These are phyloP conservation scores for Chytriomyces hyalinus DNA, from an alignment of 192 early-diverging fungal genomes.

Conservation along the genomic window DNA sequence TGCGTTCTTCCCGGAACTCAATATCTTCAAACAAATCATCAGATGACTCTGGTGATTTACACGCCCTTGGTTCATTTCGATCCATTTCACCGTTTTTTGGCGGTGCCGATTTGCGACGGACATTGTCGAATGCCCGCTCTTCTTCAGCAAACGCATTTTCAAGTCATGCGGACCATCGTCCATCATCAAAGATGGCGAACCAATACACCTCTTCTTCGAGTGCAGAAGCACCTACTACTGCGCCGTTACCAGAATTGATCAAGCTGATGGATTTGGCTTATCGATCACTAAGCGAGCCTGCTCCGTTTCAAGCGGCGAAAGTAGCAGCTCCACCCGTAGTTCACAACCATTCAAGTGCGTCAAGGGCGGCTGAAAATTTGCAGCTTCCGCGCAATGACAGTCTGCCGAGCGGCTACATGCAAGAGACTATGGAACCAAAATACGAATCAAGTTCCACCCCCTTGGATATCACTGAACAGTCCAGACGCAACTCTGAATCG, in stretches of 20 bases:
- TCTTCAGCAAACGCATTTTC: neutral
- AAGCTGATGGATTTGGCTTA: neutral
- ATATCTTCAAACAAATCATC: neutral
- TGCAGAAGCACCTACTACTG: neutral
- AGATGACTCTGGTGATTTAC: neutral
- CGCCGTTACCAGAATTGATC: neutral
- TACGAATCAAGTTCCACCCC: too few species aligned
- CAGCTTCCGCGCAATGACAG: too few species aligned
- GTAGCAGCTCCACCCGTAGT: too few species aligned
- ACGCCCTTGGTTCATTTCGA: neutral
- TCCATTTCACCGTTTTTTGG: neutral
- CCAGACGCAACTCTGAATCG: neutral
- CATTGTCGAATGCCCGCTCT: neutral
- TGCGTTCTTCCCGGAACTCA: neutral
- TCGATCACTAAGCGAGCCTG: neutral
- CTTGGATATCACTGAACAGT: too few species aligned
- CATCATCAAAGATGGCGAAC: neutral
- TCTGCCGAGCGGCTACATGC: too few species aligned
- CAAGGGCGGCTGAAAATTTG: too few species aligned
- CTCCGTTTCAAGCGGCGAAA: too few species aligned
- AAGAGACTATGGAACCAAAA: too few species aligned
- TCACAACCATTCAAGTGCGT: too few species aligned
- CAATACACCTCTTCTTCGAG: neutral
- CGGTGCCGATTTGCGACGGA: neutral
- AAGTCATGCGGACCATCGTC: neutral